Base-by-base conservation (phyloP, 768 basidiomycete species). In the Collybia nuda region DNA sequence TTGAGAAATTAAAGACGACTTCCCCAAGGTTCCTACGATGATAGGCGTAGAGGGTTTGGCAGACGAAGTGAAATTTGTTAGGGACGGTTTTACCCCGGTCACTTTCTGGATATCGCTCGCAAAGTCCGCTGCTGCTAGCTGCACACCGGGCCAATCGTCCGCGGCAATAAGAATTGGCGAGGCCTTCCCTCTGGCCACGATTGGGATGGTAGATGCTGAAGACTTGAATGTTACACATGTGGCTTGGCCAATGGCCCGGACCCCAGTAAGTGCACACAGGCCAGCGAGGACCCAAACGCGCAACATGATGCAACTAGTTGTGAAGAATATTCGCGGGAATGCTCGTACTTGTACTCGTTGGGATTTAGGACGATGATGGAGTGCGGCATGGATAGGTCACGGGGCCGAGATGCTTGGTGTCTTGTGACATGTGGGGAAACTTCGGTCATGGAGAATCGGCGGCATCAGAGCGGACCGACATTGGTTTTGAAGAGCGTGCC, bases 91-190 rank as follows among this genome's bases (percentile, higher is more conserved):
- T 36, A 72, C 64, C 6, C 79, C 79, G 0, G 85, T 84, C 35
- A 88, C 84, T 36, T 73, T 70, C 49, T 80, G 63, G 29, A 90
- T 80, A 62, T 89, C 86, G 15, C 72, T 60, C 1, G 72, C 80
- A 58, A 89, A 86, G 57, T 83, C 80, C 5, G 71, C 56, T 3
- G 81, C 84, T 2, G 82, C 84, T 26, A 80, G 71, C 44, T 82
- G 82, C 1, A 86, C 82, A 36, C 81, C 81, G 14, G 79, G 77
- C 79, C 81, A 85, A 43, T 86, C 84, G 44, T 82, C 81, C 0
- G 70, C 54, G 11, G 80, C 77, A 36, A 79, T 66, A 37, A 81
- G 64, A 18, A 84, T 69, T 2, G 79, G 77, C 1, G 78, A 69
- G 1, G 76, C 81, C 23, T 67, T 67, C 44, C 73, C 67, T 38